phyloP scores from a whole-genome alignment of 2,329 filamentous ascomycete genomes.

The Coniochaeta ligniaria region DNA sequence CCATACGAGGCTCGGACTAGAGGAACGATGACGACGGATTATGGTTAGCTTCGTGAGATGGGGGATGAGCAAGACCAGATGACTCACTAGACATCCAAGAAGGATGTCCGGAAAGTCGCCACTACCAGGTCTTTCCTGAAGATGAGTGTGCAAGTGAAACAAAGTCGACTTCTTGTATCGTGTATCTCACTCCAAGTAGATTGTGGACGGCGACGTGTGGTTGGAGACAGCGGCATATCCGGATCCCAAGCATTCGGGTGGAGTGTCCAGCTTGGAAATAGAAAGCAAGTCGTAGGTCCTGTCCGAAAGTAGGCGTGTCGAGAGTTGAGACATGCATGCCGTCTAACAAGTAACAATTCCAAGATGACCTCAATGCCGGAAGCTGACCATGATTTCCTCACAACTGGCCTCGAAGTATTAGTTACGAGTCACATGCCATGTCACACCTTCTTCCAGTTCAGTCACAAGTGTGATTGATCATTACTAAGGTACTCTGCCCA shows the following conservation, averaged over 20 bases:
- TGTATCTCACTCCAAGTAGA: background rate
- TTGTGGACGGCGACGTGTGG: background rate
- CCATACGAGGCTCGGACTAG: background rate
- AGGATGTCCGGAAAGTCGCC: background rate
- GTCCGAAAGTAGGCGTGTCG: background rate
- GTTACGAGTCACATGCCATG: background rate
- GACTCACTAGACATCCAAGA: background rate
- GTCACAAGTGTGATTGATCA: background rate
- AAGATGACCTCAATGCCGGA: background rate
- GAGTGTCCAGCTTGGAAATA: background rate
- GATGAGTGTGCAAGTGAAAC: background rate
- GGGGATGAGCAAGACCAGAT: background rate
- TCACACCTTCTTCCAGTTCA: background rate
- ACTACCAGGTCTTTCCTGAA: background rate
- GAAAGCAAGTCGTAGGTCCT: background rate
- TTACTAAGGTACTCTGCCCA: too few species aligned
- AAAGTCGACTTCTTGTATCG: background rate
- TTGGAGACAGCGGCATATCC: background rate
- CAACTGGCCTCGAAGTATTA: background rate
- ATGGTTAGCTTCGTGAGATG: too few species aligned
- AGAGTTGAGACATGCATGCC: background rate
- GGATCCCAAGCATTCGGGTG: background rate
- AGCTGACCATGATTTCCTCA: background rate
- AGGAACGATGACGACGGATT: background rate
- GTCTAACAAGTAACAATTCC: background rate